Base-by-base conservation (phyloP, 345 rosid species). In the Rubroshorea leprosula region DNA sequence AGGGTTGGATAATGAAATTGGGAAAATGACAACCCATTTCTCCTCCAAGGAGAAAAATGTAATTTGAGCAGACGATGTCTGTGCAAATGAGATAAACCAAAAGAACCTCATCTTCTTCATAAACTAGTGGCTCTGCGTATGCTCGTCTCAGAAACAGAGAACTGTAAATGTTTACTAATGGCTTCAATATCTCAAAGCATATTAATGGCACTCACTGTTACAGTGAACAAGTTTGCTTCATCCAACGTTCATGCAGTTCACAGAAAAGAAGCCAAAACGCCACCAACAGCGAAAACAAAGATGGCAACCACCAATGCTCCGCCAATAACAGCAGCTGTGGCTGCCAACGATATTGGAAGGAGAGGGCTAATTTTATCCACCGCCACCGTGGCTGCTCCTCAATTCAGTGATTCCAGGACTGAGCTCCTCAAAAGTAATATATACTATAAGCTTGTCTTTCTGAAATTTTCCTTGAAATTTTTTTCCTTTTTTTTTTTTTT, bases 191-290 rank as follows among this genome's bases (percentile, higher is more conserved):
- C 78, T 19, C 96, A 91, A 75, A 88, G 85, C 67, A 72, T 91
- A 24, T 72, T 88, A 64, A 88, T 91, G 98, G 98, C 96, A 23
- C 57, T 91, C 51, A 88, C 98, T n/a, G 96, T 77, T 16, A 88
- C 95, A 8, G 85, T 86, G 52, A 91, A 91, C 98, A 81, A 83
- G 59, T 84, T 69, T 26, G 82, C 90, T 72, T 81, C 96, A 18
- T 80, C 91, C 31, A 91, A 88, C 57, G 82, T 89, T 27, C 80
- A 77, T 63, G 76, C 98, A 6, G 82, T 84, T 16, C 92, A 73
- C 1, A 76, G 75, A 70, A 71, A 70, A 52, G 83, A 79, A n/a
- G 54, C 76, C 16, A 67, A 76, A 55, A 31, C 68, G 22, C 43
- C 58, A 18, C 21, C 53, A 23, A 19, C 25, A 35, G 41, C 49